These are phyloP conservation scores for Nicotiana knightiana DNA, from an alignment of 257 asterid species.

Conservation along the genomic window DNA sequence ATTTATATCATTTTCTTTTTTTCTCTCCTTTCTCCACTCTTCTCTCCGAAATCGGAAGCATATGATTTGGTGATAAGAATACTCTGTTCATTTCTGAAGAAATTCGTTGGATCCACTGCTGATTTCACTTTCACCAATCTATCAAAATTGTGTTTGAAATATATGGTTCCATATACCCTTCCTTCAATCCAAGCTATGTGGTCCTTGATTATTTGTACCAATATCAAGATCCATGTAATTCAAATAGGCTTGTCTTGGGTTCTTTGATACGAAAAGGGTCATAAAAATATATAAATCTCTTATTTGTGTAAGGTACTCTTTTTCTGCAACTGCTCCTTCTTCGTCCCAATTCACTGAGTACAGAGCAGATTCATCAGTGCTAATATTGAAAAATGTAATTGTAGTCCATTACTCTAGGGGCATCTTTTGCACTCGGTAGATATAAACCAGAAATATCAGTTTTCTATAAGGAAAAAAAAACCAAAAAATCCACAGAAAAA, in stretches of 20 bases:
- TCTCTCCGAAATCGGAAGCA: no score
- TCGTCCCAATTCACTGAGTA: conserved; percentile 26
- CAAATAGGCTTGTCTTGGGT: conserved; percentile 38
- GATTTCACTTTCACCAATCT: conserved; percentile 38
- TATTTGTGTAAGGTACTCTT: background rate
- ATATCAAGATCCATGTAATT: conserved; percentile 45
- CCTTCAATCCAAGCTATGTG: conserved; percentile 12
- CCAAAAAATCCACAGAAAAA: no score
- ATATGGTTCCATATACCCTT: conserved; percentile 34
- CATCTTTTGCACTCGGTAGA: no score
- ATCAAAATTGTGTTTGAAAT: conserved; percentile 36
- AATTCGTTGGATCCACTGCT: conserved; percentile 35
- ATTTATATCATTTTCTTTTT: no score
- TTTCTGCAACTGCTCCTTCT: conserved; percentile 20
- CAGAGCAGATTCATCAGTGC: background rate
- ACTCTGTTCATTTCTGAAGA: conserved; percentile 43
- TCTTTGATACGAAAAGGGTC: conserved; percentile 34
- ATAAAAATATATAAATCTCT: conserved; percentile 19
- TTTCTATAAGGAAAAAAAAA: no score
- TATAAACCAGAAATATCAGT: no score
- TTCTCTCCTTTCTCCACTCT: no score
- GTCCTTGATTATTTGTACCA: conserved; percentile 23
- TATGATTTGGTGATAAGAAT: conserved; percentile 11
- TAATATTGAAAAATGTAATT: no score
- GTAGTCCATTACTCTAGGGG: no score